phyloP scores from a whole-genome alignment of 768 basidiomycete genomes.

The Rhodocollybia butyracea region DNA sequence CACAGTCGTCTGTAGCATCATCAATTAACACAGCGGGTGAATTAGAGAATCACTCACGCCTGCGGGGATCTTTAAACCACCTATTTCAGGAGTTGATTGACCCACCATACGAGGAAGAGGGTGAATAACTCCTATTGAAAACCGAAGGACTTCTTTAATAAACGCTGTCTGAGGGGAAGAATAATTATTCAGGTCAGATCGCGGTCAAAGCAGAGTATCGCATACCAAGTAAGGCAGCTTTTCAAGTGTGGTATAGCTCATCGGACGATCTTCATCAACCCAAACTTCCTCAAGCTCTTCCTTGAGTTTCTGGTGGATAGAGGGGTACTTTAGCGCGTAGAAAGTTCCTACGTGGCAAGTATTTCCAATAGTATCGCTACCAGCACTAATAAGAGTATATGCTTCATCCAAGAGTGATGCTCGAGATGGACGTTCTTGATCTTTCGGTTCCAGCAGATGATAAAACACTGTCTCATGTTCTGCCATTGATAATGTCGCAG shows the following conservation, averaged over 20 bases:
- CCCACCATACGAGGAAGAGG: conserved; percentile 39
- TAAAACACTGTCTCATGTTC: conserved; percentile 17
- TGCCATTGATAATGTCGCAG: conserved; percentile 6
- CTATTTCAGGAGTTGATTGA: conserved; percentile 28
- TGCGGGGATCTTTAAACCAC: conserved; percentile 31
- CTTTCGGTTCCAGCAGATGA: conserved; percentile 18
- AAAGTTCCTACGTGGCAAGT: conserved; percentile 36
- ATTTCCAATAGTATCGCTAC: conserved; percentile 36
- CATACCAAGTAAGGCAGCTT: too few species aligned
- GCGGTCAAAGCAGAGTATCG: too few species aligned
- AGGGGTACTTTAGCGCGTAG: too few species aligned
- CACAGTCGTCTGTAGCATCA: conserved; percentile 33
- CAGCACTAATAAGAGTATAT: conserved; percentile 34
- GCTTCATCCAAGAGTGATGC: conserved; percentile 30
- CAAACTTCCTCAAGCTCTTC: too few species aligned
- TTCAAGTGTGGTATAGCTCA: too few species aligned
- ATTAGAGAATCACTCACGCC: conserved; percentile 23
- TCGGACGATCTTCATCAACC: too few species aligned
- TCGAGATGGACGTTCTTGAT: too few species aligned
- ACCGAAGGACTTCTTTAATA: conserved; percentile 42
- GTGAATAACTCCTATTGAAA: conserved; percentile 35
- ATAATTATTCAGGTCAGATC: not conserved
- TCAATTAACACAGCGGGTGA: not conserved
- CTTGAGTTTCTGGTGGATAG: too few species aligned
- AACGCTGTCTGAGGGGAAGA: conserved; percentile 38